Evolutionary conservation across 495 filamentous ascomycete species (phyloP).

Genomic region (Astrocystis sublimbata): DNA sequence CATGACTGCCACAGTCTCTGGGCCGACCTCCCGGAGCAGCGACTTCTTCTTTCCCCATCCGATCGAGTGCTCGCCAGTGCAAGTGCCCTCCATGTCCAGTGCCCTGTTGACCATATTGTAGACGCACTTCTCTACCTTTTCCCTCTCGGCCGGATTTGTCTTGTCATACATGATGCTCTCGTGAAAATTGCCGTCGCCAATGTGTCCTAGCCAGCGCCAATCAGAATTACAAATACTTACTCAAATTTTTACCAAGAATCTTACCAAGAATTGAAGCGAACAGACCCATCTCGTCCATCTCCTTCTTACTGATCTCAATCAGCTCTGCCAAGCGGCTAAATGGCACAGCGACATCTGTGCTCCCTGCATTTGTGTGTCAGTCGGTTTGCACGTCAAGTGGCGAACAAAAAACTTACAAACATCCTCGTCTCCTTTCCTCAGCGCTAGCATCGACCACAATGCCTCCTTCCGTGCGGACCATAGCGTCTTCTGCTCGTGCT

Average conservation of each 20-base stretch:
- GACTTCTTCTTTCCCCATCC: constrained; percentile 86
- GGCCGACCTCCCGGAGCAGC: constrained; percentile 78
- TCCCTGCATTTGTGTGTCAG: constrained; percentile 40
- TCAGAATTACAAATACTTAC: too few species aligned
- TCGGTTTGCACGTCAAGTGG: background rate
- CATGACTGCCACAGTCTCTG: constrained; percentile 82
- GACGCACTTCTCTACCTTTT: constrained; percentile 75
- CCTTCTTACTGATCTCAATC: constrained; percentile 86
- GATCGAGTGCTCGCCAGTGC: constrained; percentile 87
- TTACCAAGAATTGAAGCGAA: constrained; percentile 88
- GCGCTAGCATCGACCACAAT: constrained; percentile 73
- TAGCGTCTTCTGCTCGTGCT: constrained; percentile 65
- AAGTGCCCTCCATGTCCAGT: constrained; percentile 90
- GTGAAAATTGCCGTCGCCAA: constrained; percentile 84
- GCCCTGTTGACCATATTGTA: constrained; percentile 87
- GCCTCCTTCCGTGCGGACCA: constrained; percentile 79
- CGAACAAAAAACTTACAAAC: constrained; percentile 46
- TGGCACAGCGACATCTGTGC: constrained; percentile 89
- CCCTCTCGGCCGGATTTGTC: constrained; percentile 63
- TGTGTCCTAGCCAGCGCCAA: too few species aligned
- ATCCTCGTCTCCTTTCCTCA: constrained; percentile 61
- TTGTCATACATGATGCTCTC: constrained; percentile 83
- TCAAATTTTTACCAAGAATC: too few species aligned
- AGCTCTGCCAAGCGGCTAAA: constrained; percentile 84
- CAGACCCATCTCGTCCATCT: constrained; percentile 79